Base-by-base conservation (phyloP, 1,139 yeast species). In the Sugiyamaella novakii region DNA sequence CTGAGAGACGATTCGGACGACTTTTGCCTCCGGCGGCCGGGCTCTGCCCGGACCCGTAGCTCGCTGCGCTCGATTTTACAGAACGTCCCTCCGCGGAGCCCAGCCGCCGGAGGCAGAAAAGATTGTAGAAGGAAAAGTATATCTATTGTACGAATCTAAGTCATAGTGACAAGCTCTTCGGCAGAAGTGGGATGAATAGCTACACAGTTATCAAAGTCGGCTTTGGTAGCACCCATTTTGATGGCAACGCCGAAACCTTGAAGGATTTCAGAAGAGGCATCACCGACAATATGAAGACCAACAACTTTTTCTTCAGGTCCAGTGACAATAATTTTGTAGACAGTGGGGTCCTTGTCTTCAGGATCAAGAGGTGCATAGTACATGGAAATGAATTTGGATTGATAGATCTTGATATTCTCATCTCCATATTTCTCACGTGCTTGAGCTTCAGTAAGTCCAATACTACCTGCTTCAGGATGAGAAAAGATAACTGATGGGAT, bases 151-250 rank as follows among this genome's bases (percentile, higher is more conserved):
- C 17, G 6, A 33, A 12, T 47, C 65, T 74, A 84, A 52, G 74
- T 78, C 81, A 92, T 74, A 25, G 99, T 92, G 37, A 92, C 99
- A 52, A 92, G 72, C 72, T 92, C 99, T 73, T 92, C 99, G 37
- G 98, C 98, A 57, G 95, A 82, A 1, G 98, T 91, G 55, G 99
- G 99, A 69, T 92, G 99, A 64, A 92, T 92, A 42, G 99, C 99
- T 30, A 92, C 98, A 72, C 95, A 87, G 66, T 75, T 83, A 70
- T 92, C 99, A 57, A 92, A 91, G 68, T 92, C 97, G 46, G 80
- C 80, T 76, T 92, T 92, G 41, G 98, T 92, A 39, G 98, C 98
- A 33, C 98, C 98, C 74, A 70, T 71, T 73, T 89, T 89, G 58
- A 92, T 75, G 50, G 98, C 98, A 47, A 89, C 98, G 50, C 98